Evolutionary conservation across 23 red algal genomes (phyloP).

Genomic region (Rhodosorus marinus): DNA sequence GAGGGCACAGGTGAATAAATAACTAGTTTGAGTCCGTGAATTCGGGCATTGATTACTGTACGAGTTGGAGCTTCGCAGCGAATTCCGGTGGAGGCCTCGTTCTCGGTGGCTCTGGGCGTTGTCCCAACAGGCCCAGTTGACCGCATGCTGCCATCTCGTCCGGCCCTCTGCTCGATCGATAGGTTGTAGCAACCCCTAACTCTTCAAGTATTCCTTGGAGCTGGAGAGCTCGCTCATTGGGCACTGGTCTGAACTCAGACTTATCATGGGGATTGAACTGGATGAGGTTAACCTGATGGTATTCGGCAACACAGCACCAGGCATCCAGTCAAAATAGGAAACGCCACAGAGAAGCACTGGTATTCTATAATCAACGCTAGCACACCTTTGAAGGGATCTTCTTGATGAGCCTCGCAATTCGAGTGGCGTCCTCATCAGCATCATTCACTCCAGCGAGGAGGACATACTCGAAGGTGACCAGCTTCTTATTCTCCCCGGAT

Average conservation of each 20-base stretch:
- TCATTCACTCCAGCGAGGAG: constrained; percentile 76
- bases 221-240: constrained; percentile 17
- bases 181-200: constrained; percentile 56
- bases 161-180: constrained; percentile 48
- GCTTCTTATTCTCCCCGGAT: constrained; percentile 10
- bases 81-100: constrained; percentile 43
- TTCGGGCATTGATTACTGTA: no score
- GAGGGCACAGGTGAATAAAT: no score
- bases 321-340: no score
- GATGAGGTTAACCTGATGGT: constrained; percentile 92
- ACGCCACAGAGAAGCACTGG: no score
- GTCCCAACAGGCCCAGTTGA: constrained; percentile 47
- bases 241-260: constrained; percentile 37
- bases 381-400: constrained; percentile 78
- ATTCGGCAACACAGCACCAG: no score
- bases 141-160: constrained; percentile 98
- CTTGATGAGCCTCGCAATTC: constrained; percentile 33
- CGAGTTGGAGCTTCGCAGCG: no score
- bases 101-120: constrained; percentile 17
- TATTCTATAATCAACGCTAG: no score
- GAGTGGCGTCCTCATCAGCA: constrained; percentile 51
- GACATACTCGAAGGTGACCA: constrained; percentile 88
- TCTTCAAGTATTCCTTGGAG: constrained; percentile 45
- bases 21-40: no score
- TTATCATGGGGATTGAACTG: constrained; percentile 84